Conservation (phyloP, 768 basidiomycete genomes). For the Podaxis carcinomalis region DNA sequence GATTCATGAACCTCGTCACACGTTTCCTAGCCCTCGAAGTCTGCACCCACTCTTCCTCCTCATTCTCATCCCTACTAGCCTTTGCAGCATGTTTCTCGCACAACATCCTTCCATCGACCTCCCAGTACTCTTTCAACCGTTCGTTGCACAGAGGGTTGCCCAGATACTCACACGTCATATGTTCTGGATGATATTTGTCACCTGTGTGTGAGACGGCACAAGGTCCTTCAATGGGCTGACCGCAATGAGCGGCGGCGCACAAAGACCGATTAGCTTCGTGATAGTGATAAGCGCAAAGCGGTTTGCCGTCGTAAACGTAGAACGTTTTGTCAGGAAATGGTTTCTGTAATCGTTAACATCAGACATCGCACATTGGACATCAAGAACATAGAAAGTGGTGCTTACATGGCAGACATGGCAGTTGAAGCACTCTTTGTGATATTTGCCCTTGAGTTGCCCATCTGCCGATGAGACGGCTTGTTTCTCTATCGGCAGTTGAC, state of each 20-base stretch:
- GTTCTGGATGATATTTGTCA: slow-evolving; percentile 83
- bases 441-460: slow-evolving; percentile 94
- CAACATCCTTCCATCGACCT: slow-evolving; percentile 79
- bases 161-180: slow-evolving; percentile 77
- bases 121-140: slow-evolving; percentile 81
- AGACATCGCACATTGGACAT: background rate
- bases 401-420: slow-evolving; percentile 78
- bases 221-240: slow-evolving; percentile 89
- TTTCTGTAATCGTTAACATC: slow-evolving; percentile 40
- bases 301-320: slow-evolving; percentile 88
- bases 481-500: slow-evolving; percentile 82
- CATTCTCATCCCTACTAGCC: slow-evolving; percentile 19
- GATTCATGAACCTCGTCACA: slow-evolving; percentile 77
- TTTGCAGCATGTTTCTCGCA: slow-evolving; percentile 75
- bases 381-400: slow-evolving; percentile 9
- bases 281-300: slow-evolving; percentile 89
- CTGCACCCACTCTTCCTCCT: slow-evolving; percentile 28
- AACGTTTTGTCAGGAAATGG: slow-evolving; percentile 91
- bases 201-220: slow-evolving; percentile 85
- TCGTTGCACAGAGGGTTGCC: slow-evolving; percentile 44
- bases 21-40: slow-evolving; percentile 65
- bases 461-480: slow-evolving; percentile 89
- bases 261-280: slow-evolving; percentile 89
- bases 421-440: slow-evolving; percentile 88
- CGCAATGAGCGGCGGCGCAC: slow-evolving; percentile 74